A percentile compares a stretch with the other conserved stretches of the same genome.
Conservation (phyloP, 805 yeast genomes). For the Monosporozyma servazzii region DNA sequence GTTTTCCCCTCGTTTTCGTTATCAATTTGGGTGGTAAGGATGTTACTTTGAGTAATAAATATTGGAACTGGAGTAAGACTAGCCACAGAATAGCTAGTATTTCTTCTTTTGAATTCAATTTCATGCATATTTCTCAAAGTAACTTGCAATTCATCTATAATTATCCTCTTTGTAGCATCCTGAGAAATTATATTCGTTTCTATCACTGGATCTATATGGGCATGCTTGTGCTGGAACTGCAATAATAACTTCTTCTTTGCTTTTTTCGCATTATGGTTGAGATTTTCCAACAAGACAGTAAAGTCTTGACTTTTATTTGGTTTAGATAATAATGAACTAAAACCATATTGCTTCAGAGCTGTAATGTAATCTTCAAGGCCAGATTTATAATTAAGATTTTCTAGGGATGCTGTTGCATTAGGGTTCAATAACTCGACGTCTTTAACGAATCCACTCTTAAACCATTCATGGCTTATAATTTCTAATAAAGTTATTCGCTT, state of each 20-base stretch:
- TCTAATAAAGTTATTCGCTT: constrained; percentile 72
- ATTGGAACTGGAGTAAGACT: too few relatives aligned
- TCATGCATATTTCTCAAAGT: background rate
- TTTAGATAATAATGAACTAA: background rate
- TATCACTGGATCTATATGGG: background rate
- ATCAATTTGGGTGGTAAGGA: background rate
- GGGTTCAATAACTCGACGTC: background rate
- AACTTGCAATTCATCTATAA: constrained; percentile 1
- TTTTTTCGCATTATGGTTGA: background rate
- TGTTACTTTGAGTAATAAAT: background rate
- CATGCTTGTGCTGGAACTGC: background rate
- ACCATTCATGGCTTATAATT: constrained; percentile 73
- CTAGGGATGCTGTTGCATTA: background rate
- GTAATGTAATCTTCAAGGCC: background rate
- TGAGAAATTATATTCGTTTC: background rate
- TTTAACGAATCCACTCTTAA: constrained; percentile 55
- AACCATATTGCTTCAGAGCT: background rate
- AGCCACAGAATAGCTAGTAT: background rate
- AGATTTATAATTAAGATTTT: background rate
- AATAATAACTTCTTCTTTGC: background rate
- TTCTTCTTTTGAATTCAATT: background rate
- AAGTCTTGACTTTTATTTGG: background rate
- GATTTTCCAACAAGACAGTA: background rate
- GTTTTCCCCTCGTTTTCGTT: background rate
- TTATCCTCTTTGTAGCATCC: background rate